A percentile compares a stretch with the other conserved stretches of the same genome.
These are phyloP conservation scores for Anthracocystis setariae DNA, from an alignment of 1,284 basidiomycete genomes.

Conservation along the genomic window DNA sequence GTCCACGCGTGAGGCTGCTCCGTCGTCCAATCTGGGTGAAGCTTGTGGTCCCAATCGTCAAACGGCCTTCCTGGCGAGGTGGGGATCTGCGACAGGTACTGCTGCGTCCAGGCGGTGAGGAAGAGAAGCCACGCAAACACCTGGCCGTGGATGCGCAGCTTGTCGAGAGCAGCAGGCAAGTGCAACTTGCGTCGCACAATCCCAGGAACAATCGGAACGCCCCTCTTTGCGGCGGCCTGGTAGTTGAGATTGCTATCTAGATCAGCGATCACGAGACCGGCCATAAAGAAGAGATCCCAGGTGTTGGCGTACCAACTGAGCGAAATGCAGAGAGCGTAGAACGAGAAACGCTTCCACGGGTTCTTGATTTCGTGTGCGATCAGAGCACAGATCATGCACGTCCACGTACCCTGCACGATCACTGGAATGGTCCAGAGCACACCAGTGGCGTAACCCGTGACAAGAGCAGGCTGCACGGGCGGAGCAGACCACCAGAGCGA, in stretches of 20 bases:
- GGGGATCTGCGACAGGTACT: constrained; percentile 47
- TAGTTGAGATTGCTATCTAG: constrained; percentile 61
- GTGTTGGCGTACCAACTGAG: constrained; percentile 60
- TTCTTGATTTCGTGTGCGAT: constrained; percentile 61
- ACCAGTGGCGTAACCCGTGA: constrained; percentile 60
- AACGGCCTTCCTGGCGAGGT: constrained; percentile 30
- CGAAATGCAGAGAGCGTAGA: constrained; percentile 55
- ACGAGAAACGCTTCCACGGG: constrained; percentile 55
- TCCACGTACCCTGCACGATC: constrained; percentile 60
- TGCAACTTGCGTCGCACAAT: constrained; percentile 17
- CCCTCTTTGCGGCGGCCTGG: constrained; percentile 46
- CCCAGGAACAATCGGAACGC: constrained; percentile 45
- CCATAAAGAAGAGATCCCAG: constrained; percentile 63
- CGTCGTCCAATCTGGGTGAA: constrained; percentile 52
- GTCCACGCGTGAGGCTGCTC: constrained; percentile 36
- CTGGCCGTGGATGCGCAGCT: constrained; percentile 48
- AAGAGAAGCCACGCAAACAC: constrained; percentile 59
- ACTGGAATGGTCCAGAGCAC: constrained; percentile 64
- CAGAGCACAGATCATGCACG: constrained; percentile 52
- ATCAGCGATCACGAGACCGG: constrained; percentile 59
- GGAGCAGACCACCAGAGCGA: constrained; percentile 60
- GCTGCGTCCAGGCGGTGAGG: constrained; percentile 44
- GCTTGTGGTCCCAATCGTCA: constrained; percentile 39
- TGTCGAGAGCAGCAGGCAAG: constrained; percentile 31
- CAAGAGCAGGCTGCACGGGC: constrained; percentile 48